Evolutionary conservation across 805 yeast genomes (phyloP), one percentile per base, ranked within the genome.

Genomic region (Saccharomycopsis fermentans): DNA sequence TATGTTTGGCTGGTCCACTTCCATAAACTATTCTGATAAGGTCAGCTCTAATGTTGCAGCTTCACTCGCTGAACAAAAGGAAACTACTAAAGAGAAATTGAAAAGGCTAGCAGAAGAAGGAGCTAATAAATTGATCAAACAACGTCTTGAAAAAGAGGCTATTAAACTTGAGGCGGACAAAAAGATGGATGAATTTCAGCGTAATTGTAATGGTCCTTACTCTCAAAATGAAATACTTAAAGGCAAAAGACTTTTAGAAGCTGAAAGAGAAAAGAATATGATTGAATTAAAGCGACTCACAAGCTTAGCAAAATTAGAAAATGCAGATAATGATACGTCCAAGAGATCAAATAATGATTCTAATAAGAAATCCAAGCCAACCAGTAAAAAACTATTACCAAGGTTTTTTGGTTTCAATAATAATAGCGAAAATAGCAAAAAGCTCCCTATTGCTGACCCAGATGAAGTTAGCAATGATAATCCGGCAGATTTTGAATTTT

Each of bases 1-100:
- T 12, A 61, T 61, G 62, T 61, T 61, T 47, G 63, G 63, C 21
- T 61, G 63, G 63, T 54, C 63, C 9, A 61, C 62, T 14, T 40
- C 27, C 32, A 47, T 19, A 2, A 17, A 35, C 24, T 19, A 48
- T 19, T 24, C 19, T 32, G 16, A 29, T n/a, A 35, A 34, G 11
- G n/a, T 14, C 21, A 50, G 16, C 11, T 17, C 53, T 6, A 29
- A 17, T 34, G 9, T n/a, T 17, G 29, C 34, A 4, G 1, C 24
- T n/a, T 50, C 21, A 27, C 16, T 29, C 11, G 9, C 21, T n/a
- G 35, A 29, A 29, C 53, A 50, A n/a, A 47, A 27, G 11, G 34
- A 34, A 29, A 32, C 58, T 6, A 36, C 50, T 34, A 56, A 26
- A 11, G 63, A 61, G 11, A 61, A 61, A 50, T 35, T 61, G 19